Conservation (phyloP, 345 rosid species). For the Microcos paniculata region DNA sequence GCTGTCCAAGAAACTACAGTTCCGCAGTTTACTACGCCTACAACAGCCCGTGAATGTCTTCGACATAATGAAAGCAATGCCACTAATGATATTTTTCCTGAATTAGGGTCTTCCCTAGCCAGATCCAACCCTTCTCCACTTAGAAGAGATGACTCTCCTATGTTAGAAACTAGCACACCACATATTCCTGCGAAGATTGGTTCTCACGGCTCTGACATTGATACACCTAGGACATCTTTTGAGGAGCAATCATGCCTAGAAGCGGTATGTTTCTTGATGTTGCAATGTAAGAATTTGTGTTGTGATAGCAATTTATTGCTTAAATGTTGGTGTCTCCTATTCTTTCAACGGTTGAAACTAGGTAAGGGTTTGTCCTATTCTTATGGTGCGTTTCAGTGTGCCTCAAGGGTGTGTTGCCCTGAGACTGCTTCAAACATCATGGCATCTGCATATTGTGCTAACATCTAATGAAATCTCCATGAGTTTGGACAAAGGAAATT, state of each 20-base stretch:
- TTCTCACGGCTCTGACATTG: too few species aligned
- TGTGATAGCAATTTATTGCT: neutral
- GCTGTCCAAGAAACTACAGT: slow-evolving; percentile 22
- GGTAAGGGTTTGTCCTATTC: neutral
- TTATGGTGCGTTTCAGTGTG: too few species aligned
- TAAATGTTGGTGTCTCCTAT: neutral
- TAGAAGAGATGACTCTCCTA: slow-evolving; percentile 47
- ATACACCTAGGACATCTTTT: slow-evolving; percentile 29
- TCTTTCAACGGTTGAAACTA: neutral
- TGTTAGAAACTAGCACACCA: slow-evolving; percentile 32
- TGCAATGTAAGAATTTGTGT: neutral
- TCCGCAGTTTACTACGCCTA: slow-evolving; percentile 17
- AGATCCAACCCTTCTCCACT: slow-evolving; percentile 25
- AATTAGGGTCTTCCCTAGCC: slow-evolving; percentile 25
- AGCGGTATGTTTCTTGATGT: slow-evolving; percentile 47
- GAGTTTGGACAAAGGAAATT: neutral
- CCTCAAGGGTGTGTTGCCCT: neutral
- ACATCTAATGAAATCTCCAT: neutral
- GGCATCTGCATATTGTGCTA: neutral
- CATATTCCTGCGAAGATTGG: too few species aligned
- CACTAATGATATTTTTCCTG: slow-evolving; percentile 25
- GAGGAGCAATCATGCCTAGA: slow-evolving; percentile 37
- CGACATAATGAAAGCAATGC: slow-evolving; percentile 34
- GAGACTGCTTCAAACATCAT: neutral
- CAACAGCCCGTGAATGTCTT: slow-evolving; percentile 37